Evolutionary conservation across 1,284 basidiomycete genomes (phyloP).

Genomic region (Irpex lacteus): DNA sequence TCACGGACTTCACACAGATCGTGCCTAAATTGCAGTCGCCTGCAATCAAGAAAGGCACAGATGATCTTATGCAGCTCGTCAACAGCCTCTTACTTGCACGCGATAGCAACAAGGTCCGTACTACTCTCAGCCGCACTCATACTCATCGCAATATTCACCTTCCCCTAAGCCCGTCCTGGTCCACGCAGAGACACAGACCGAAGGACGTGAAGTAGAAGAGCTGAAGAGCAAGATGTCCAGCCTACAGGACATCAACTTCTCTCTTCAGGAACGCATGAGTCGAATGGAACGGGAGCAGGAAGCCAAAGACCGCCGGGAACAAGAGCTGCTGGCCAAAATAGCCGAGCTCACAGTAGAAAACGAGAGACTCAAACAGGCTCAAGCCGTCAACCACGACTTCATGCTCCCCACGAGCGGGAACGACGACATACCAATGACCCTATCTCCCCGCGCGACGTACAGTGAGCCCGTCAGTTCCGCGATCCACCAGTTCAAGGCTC

Average conservation of each 20-base stretch:
- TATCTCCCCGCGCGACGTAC: not conserved
- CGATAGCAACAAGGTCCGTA: not conserved
- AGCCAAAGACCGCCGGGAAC: not conserved
- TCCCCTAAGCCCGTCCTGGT: not conserved
- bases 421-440: not conserved
- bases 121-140: not conserved
- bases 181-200: not conserved
- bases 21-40: not conserved
- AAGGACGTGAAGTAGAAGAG: not conserved
- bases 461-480: not conserved
- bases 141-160: not conserved
- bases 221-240: not conserved
- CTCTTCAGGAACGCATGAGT: too few relatives aligned
- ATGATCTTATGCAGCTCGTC: not conserved
- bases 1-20: too few relatives aligned
- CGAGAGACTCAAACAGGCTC: not conserved
- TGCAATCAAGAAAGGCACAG: not conserved
- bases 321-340: not conserved
- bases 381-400: not conserved
- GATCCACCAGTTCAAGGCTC: too few relatives aligned
- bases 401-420: not conserved
- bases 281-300: too few relatives aligned
- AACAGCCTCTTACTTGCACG: not conserved
- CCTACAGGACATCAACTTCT: not conserved
- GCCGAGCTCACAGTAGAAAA: not conserved